Conservation (phyloP, 2,329 filamentous ascomycete species). For the Pezicula neosporulosa region DNA sequence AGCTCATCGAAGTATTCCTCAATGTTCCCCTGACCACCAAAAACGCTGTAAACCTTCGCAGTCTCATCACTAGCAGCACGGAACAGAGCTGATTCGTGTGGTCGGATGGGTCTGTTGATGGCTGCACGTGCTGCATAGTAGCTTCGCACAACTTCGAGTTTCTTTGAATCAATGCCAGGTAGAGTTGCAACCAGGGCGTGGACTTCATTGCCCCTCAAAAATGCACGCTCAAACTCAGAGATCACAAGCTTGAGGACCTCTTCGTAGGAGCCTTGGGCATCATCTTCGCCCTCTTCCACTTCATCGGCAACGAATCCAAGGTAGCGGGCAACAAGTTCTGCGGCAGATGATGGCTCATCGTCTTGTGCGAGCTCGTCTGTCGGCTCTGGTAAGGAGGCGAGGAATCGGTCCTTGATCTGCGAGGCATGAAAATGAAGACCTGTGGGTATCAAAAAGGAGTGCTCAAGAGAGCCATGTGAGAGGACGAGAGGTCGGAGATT, state of each 20-base stretch:
- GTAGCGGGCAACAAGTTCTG: slow-evolving; percentile 90
- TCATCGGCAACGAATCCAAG: slow-evolving; percentile 86
- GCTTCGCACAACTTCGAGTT: slow-evolving; percentile 80
- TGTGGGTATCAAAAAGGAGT: slow-evolving; percentile 92
- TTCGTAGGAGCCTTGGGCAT: slow-evolving; percentile 81
- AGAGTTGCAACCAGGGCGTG: slow-evolving; percentile 83
- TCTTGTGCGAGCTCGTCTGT: slow-evolving; percentile 98
- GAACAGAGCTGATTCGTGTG: slow-evolving; percentile 90
- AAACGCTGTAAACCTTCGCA: slow-evolving; percentile 87
- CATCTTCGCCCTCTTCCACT: slow-evolving; percentile 90
- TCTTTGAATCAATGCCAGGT: slow-evolving; percentile 90
- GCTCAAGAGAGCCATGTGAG: slow-evolving; percentile 91
- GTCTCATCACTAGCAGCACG: slow-evolving; percentile 81
- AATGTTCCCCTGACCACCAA: slow-evolving; percentile 97
- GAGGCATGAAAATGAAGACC: slow-evolving; percentile 94
- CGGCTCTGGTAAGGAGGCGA: slow-evolving; percentile 77
- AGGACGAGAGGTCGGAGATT: slow-evolving; percentile 90
- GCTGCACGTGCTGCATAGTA: slow-evolving; percentile 90
- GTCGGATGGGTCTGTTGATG: slow-evolving; percentile 79
- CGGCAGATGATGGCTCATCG: slow-evolving; percentile 95
- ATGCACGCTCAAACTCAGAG: slow-evolving; percentile 94
- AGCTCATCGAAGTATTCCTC: slow-evolving; percentile 99
- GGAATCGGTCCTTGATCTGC: slow-evolving; percentile 89
- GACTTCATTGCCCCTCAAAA: slow-evolving; percentile 92
- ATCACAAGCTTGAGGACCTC: slow-evolving; percentile 90